Percentiles rank a stretch among this genome's conserved stretches.
Evolutionary conservation across 2,329 filamentous ascomycete genomes (phyloP).

Genomic region (Emericellopsis atlantica): DNA sequence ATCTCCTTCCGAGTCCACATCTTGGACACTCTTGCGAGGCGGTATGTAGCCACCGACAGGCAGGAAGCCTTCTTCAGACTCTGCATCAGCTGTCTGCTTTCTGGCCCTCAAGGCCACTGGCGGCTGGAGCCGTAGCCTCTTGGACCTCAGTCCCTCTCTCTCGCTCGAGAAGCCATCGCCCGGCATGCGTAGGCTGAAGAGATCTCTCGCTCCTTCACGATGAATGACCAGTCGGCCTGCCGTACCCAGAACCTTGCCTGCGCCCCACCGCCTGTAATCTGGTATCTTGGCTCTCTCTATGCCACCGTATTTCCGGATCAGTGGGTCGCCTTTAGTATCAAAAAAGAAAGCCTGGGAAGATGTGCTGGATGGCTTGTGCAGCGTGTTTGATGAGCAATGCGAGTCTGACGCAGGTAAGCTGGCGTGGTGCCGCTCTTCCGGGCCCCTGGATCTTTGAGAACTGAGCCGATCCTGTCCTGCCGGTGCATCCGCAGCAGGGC

Average conservation of each 20-base stretch:
- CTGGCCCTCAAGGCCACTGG: conserved; percentile 6
- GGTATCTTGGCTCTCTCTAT: conserved; percentile 63
- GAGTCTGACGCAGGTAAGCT: neutral
- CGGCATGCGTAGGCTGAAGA: conserved; percentile 35
- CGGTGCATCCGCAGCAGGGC: neutral
- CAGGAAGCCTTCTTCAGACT: conserved; percentile 21
- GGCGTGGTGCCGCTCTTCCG: neutral
- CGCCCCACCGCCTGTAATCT: conserved; percentile 54
- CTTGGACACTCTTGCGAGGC: no score
- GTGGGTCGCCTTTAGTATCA: conserved; percentile 65
- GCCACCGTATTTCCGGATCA: conserved; percentile 63
- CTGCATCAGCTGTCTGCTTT: conserved; percentile 15
- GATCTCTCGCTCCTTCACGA: conserved; percentile 43
- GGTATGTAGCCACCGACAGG: conserved; percentile 17
- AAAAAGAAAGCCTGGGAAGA: conserved; percentile 33
- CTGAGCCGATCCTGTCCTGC: neutral
- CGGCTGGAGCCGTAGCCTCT: conserved; percentile 21
- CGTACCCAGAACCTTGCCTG: conserved; percentile 59
- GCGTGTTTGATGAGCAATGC: neutral
- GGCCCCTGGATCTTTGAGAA: no score
- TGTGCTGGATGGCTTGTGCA: neutral
- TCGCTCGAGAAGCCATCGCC: conserved; percentile 20
- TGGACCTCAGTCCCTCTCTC: conserved; percentile 34
- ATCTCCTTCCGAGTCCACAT: conserved; percentile 24
- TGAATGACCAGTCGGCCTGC: conserved; percentile 51